A percentile compares a stretch with the other conserved stretches of the same genome.
phyloP scores from a whole-genome alignment of 2,329 filamentous ascomycete genomes.

The Penicillium sp. region DNA sequence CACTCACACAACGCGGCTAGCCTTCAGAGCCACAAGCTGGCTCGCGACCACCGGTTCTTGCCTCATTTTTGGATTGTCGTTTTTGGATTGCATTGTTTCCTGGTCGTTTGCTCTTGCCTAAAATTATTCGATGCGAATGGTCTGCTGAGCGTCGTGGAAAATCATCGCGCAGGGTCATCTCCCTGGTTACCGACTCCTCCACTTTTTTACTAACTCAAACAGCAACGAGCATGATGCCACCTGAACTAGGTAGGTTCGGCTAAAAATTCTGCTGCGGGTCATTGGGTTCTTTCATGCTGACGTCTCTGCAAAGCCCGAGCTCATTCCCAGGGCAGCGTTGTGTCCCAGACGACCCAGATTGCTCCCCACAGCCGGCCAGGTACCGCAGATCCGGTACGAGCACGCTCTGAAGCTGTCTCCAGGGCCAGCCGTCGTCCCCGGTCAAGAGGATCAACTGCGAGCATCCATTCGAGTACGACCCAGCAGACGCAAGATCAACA shows the following conservation, averaged over 20 bases:
- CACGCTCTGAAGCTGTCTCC: constrained; percentile 45
- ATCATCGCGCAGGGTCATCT: constrained; percentile 22
- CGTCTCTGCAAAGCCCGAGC: constrained; percentile 32
- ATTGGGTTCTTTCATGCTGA: constrained; percentile 5
- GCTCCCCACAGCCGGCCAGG: constrained; percentile 42
- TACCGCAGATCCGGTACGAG: constrained; percentile 42
- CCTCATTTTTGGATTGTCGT: constrained; percentile 5
- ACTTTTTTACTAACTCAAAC: constrained; percentile 18
- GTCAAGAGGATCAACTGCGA: constrained; percentile 50
- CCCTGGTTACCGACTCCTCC: constrained; percentile 30
- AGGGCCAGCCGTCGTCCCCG: constrained; percentile 44
- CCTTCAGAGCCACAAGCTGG: constrained; percentile 12
- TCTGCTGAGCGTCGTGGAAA: constrained; percentile 10
- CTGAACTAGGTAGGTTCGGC: constrained; percentile 23
- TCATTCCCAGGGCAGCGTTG: constrained; percentile 40
- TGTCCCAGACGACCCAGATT: constrained; percentile 41
- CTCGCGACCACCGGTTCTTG: constrained; percentile 9
- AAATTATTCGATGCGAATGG: constrained; percentile 14
- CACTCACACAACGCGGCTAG: constrained; percentile 25
- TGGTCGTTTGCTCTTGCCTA: constrained; percentile 2
- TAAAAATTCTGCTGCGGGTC: not conserved
- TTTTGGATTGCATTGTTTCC: constrained; percentile 1
- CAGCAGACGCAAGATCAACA: constrained; percentile 47
- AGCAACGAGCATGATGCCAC: constrained; percentile 20
- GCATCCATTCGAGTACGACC: constrained; percentile 50